Evolutionary conservation across 495 filamentous ascomycete species (phyloP), one percentile per base, ranked within the genome.

Genomic region (Aspergillus hancockii): DNA sequence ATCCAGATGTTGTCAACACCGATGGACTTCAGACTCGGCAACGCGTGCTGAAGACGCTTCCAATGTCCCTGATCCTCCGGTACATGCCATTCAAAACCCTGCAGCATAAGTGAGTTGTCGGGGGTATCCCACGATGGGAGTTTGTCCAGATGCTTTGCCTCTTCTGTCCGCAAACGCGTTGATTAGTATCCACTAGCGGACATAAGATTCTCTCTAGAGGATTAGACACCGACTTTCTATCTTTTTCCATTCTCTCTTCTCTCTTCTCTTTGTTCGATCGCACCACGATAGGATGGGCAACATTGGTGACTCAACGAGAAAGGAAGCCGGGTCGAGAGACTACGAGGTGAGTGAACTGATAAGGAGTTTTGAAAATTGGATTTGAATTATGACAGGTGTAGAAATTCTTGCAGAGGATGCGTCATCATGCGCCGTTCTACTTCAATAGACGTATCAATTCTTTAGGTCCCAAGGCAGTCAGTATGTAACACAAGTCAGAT

Each of bases 11-110:
- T 83, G 66, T 86, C 81, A 52, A 90, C 74, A 1, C 88, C 89
- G 61, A 85, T 81, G 4, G 75, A 72, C 57, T 85, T 82, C 14
- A 89, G 73, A 23, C 74, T 72, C 0, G 83, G 79, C 3, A 90
- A 61, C 8, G 83, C 77, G 25, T 69, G 66, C 40, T 67, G 74
- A 5, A 91, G 81, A 21, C 87, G 83, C 34, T 72, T 64, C 83
- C 85, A 91, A 68, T 91, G 88, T 19, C 75, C 75, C 30, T 81
- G 74, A 62, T 90, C 85, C 9, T 81, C 80, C 0, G 86, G 86
- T 0, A 87, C 79, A 67, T 91, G 85, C 89, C 89, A 91, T 75
- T 91, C 89, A 68, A 89, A 91, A 9, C 77, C 83, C 69, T 91
- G 86, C 63, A 91, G 71, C 69, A 91, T 84, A 58, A 86, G 85